These are phyloP conservation scores for Sphagnum fallax DNA, from an alignment of 228 moss, liverwort and hornwort genomes.

Conservation along the genomic window DNA sequence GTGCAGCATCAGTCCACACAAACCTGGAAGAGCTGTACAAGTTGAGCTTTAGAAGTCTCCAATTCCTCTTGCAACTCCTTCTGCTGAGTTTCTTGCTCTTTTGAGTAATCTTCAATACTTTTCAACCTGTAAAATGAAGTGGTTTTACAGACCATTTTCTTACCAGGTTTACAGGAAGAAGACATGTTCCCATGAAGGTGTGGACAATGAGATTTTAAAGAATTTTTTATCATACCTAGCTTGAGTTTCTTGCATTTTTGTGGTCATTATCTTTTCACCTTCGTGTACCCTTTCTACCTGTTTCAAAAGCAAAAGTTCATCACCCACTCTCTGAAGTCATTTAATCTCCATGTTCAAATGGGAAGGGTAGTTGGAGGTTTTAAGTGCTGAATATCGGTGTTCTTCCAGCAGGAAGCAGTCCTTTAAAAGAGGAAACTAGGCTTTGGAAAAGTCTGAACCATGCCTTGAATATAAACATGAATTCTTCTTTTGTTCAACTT, in stretches of 20 bases:
- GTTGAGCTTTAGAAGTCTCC: slow-evolving; percentile 4
- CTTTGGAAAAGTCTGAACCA: not conserved
- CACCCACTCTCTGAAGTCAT: too few species aligned
- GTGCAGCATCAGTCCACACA: not conserved
- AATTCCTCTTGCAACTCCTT: slow-evolving; percentile 17
- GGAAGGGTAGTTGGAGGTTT: too few species aligned
- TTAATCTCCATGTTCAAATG: too few species aligned
- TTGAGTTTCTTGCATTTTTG: slow-evolving; percentile 44
- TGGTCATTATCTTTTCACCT: slow-evolving; percentile 46
- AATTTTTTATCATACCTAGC: slow-evolving; percentile 31
- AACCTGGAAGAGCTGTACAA: slow-evolving; percentile 5
- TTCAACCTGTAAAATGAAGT: slow-evolving; percentile 15
- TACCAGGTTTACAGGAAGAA: too few species aligned
- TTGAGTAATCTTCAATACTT: slow-evolving; percentile 25
- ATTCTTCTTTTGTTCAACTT: too few species aligned
- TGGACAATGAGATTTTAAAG: not conserved
- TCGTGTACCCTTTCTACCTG: slow-evolving; percentile 70
- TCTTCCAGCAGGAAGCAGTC: too few species aligned
- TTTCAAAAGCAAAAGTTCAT: slow-evolving; percentile 3
- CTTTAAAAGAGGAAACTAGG: not conserved
- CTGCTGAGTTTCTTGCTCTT: slow-evolving; percentile 23
- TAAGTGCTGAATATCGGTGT: too few species aligned
- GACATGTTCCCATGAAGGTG: too few species aligned
- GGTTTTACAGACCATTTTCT: too few species aligned
- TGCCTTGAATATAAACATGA: too few species aligned